Percentiles rank a stretch among this genome's conserved stretches.
phyloP scores from a whole-genome alignment of 768 basidiomycete genomes.

The Cyathus striatus region DNA sequence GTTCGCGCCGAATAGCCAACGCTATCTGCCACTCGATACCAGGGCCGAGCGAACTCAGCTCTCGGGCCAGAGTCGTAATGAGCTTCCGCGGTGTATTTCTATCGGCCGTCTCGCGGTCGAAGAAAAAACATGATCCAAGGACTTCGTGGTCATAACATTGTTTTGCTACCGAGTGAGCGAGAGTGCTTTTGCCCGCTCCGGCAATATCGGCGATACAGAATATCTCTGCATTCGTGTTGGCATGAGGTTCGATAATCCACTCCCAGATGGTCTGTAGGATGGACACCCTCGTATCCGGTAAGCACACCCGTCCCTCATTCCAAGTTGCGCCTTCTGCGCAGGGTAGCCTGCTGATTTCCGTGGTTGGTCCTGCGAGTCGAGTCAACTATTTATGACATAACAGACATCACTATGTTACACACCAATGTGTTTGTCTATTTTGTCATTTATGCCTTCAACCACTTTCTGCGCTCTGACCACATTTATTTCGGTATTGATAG shows the following conservation, averaged over 20 bases:
- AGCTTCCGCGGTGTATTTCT: conserved; percentile 8
- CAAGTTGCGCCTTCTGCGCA: conserved; percentile 9
- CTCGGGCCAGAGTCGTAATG: conserved; percentile 13
- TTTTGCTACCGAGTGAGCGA: conserved; percentile 14
- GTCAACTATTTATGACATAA: neutral
- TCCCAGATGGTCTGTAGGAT: conserved; percentile 6
- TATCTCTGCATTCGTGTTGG: conserved; percentile 4
- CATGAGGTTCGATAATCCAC: conserved; percentile 6
- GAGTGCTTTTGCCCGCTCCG: conserved; percentile 14
- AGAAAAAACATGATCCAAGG: conserved; percentile 16
- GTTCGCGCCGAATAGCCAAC: conserved; percentile 5
- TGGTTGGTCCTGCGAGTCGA: neutral
- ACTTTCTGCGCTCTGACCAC: neutral
- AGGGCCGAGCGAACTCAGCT: conserved; percentile 6
- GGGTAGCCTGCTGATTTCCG: neutral
- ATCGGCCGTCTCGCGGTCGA: conserved; percentile 8
- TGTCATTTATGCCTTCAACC: neutral
- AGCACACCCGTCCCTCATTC: conserved; percentile 4
- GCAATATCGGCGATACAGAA: conserved; percentile 13
- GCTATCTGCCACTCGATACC: conserved; percentile 7
- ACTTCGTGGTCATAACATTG: conserved; percentile 6
- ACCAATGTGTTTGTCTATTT: neutral
- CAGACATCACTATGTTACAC: neutral
- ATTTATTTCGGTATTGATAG: neutral
- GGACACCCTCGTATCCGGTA: conserved; percentile 6